Evolutionary conservation across 352 stramenopile genomes (phyloP).

Genomic region (Globisporangium canariense): DNA sequence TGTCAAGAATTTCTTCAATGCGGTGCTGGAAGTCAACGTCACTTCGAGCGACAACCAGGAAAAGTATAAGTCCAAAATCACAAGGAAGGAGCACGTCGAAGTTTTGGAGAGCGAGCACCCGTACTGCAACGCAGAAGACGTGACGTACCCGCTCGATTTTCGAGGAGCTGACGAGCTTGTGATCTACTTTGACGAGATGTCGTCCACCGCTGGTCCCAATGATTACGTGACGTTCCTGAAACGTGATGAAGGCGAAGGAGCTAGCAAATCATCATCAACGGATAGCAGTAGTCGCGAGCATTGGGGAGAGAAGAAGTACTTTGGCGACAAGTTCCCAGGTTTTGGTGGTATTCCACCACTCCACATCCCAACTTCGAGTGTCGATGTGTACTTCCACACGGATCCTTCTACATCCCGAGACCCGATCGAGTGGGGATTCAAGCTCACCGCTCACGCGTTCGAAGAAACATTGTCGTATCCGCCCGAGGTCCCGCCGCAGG

Average conservation of each 20-base stretch:
- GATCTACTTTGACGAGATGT: conserved; percentile 80
- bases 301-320: conserved; percentile 79
- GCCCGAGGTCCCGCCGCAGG: conserved; percentile 49
- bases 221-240: conserved; percentile 85
- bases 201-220: conserved; percentile 57
- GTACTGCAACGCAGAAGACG: conserved; percentile 56
- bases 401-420: conserved; percentile 33
- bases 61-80: conserved; percentile 43
- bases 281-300: conserved; percentile 24
- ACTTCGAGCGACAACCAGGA: not conserved
- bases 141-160: conserved; percentile 65
- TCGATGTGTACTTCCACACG: conserved; percentile 75
- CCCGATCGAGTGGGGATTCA: conserved; percentile 76
- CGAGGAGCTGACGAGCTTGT: conserved; percentile 62
- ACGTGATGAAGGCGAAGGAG: conserved; percentile 21
- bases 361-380: conserved; percentile 50
- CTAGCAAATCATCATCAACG: conserved; percentile 10
- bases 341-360: conserved; percentile 51
- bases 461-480: conserved; percentile 47
- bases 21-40: conserved; percentile 24
- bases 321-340: conserved; percentile 63
- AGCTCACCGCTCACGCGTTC: conserved; percentile 66
- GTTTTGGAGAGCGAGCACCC: conserved; percentile 79
- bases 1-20: conserved; percentile 26
- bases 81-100: conserved; percentile 66